phyloP scores from a whole-genome alignment of 257 asterid species.

The Solanum dulcamara region DNA sequence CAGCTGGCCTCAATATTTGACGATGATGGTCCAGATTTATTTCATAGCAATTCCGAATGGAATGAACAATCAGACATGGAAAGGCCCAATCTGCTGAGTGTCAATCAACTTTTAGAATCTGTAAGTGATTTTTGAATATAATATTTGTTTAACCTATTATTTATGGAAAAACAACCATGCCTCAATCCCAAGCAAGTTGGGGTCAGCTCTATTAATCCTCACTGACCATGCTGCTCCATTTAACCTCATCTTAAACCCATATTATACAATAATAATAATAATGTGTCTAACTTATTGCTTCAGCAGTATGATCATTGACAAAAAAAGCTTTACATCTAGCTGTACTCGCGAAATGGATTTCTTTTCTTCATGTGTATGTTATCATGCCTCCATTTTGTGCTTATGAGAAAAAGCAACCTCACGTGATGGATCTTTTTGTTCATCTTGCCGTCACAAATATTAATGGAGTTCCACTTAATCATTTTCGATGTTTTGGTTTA shows the following conservation, averaged over 20 bases:
- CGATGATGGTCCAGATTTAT: constrained; percentile 31
- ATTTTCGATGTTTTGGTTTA: background rate
- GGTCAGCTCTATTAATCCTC: background rate
- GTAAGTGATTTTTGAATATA: constrained; percentile 38
- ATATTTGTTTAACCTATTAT: background rate
- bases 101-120: constrained; percentile 85
- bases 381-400: background rate
- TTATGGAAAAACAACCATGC: background rate
- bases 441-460: background rate
- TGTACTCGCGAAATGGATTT: background rate
- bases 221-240: background rate
- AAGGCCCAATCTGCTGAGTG: constrained; percentile 59
- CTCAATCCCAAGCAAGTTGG: background rate
- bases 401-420: background rate
- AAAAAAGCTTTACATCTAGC: background rate
- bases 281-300: background rate
- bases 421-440: background rate
- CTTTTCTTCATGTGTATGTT: background rate
- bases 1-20: constrained; percentile 52
- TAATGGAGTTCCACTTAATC: background rate
- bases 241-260: background rate
- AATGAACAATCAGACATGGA: constrained; percentile 33
- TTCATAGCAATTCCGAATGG: constrained; percentile 21
- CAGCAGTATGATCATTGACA: background rate
- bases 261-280: background rate